Conservation (phyloP, 2,329 filamentous ascomycete species). For the Trichothecium sympodiale region DNA sequence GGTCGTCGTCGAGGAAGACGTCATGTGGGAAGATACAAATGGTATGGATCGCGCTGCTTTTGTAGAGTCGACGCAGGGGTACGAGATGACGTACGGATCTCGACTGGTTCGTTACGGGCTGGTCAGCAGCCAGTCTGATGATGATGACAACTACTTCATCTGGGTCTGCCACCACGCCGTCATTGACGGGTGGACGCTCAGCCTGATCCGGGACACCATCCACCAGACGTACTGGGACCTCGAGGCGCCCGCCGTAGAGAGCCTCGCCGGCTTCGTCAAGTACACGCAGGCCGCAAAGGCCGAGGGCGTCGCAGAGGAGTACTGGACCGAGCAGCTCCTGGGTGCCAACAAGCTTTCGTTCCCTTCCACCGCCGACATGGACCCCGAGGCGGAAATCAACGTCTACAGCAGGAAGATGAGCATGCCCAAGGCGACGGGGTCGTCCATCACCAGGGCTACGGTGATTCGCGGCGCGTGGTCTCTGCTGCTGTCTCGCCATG, state of each 20-base stretch:
- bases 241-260: not conserved
- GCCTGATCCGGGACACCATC: slow-evolving; percentile 3
- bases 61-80: not conserved
- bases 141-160: slow-evolving; percentile 5
- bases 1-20: slow-evolving; percentile 4
- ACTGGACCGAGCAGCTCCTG: not conserved
- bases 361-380: not conserved
- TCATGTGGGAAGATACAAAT: slow-evolving; percentile 1
- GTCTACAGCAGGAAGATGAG: not conserved
- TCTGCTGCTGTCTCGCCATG: slow-evolving; percentile 22
- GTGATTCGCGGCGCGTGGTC: slow-evolving; percentile 13
- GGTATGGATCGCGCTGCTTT: not conserved
- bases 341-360: not conserved
- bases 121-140: not conserved
- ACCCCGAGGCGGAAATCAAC: not conserved
- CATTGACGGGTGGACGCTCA: slow-evolving; percentile 9
- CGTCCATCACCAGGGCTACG: slow-evolving; percentile 7
- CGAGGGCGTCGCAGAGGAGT: not conserved
- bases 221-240: not conserved
- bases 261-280: slow-evolving; percentile 1
- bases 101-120: slow-evolving; percentile 6
- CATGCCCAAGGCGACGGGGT: not conserved
- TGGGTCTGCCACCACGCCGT: slow-evolving; percentile 10
- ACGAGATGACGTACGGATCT: slow-evolving; percentile 5
- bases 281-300: not conserved